These are phyloP conservation scores for Aspergillus phoenicis DNA, from an alignment of 2,329 filamentous ascomycete species.

Conservation along the genomic window DNA sequence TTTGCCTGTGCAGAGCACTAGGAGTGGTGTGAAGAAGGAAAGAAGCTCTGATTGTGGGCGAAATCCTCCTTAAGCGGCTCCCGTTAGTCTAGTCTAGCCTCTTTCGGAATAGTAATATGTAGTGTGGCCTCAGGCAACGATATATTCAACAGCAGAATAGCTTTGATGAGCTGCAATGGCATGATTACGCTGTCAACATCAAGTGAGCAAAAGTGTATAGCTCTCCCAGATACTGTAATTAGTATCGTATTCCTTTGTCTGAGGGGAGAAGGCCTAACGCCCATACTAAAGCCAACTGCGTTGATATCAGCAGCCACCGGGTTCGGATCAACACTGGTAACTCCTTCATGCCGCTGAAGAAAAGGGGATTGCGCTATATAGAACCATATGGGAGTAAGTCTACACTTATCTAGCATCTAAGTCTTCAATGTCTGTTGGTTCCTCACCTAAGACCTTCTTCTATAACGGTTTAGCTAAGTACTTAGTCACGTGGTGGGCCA, in stretches of 20 bases:
- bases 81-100: conserved; percentile 20
- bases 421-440: background rate
- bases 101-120: conserved; percentile 21
- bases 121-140: background rate
- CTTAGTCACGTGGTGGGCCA: conserved; percentile 23
- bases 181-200: background rate
- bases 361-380: too few relatives aligned
- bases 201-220: too few relatives aligned
- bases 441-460: background rate
- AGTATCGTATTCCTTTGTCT: background rate
- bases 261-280: background rate
- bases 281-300: background rate
- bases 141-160: background rate
- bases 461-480: background rate
- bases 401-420: background rate
- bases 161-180: background rate
- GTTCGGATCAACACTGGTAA: background rate
- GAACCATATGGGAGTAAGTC: too few relatives aligned
- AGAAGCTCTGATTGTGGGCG: conserved; percentile 15
- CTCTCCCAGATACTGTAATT: background rate
- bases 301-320: background rate
- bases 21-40: conserved; percentile 41
- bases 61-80: conserved; percentile 26
- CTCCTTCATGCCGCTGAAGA: background rate
- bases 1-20: conserved; percentile 44